phyloP scores from a whole-genome alignment of 108 stramenopile species.

The Cyclotella distinguenda region DNA sequence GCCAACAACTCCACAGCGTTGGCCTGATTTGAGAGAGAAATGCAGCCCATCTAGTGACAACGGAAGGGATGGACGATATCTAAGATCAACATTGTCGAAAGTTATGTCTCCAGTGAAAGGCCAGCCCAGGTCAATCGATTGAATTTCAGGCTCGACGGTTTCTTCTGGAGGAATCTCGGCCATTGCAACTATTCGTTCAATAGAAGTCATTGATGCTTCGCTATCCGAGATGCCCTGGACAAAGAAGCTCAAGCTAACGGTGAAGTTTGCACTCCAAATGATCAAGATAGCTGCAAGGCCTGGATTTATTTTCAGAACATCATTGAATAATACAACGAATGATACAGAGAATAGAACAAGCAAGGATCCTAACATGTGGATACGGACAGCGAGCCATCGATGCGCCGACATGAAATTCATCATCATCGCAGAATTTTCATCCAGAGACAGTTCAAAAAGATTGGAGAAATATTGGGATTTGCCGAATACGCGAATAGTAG shows the following conservation, averaged over 20 bases:
- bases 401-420: slow-evolving; percentile 82
- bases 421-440: slow-evolving; percentile 66
- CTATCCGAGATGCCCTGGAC: slow-evolving; percentile 71
- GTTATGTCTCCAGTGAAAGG: slow-evolving; percentile 56
- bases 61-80: slow-evolving; percentile 76
- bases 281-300: slow-evolving; percentile 53
- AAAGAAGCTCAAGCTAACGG: slow-evolving; percentile 77
- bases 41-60: slow-evolving; percentile 68
- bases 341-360: slow-evolving; percentile 57
- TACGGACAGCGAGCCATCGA: slow-evolving; percentile 85
- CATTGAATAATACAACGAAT: slow-evolving; percentile 67
- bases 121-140: slow-evolving; percentile 48
- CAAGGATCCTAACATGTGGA: slow-evolving; percentile 75
- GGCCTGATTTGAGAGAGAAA: slow-evolving; percentile 63
- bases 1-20: slow-evolving; percentile 74
- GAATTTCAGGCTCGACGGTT: slow-evolving; percentile 26
- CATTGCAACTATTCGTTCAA: slow-evolving; percentile 81
- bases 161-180: slow-evolving; percentile 61
- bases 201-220: slow-evolving; percentile 83
- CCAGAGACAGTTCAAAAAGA: slow-evolving; percentile 47
- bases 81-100: slow-evolving; percentile 68
- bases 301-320: slow-evolving; percentile 46
- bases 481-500: slow-evolving; percentile 74
- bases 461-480: slow-evolving; percentile 57
- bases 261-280: slow-evolving; percentile 63